Percentiles rank a stretch among this genome's conserved stretches.
These are phyloP conservation scores for Termitomyces heimii DNA, from an alignment of 768 basidiomycete genomes.

Conservation along the genomic window DNA sequence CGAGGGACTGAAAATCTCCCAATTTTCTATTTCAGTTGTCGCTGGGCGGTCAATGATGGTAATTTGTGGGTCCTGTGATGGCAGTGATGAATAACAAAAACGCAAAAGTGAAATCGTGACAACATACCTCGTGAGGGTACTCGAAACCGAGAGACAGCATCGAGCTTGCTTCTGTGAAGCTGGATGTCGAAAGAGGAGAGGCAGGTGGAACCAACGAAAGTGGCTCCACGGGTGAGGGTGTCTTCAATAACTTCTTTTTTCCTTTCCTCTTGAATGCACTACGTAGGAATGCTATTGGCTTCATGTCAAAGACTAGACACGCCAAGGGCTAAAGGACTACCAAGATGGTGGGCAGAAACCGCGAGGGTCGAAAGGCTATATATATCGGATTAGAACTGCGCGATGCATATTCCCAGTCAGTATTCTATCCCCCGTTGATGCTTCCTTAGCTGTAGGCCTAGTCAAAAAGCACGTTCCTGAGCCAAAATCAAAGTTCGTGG, in stretches of 20 bases:
- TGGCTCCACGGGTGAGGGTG: neutral
- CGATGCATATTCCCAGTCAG: constrained; percentile 4
- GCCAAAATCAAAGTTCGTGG: constrained; percentile 7
- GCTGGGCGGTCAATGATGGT: neutral
- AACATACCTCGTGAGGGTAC: neutral
- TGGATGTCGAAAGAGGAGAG: constrained; percentile 1
- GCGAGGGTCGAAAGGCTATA: neutral
- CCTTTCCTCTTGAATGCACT: constrained; percentile 34
- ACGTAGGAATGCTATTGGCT: constrained; percentile 32
- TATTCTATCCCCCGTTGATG: constrained; percentile 18
- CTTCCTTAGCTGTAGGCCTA: constrained; percentile 15
- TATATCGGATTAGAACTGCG: neutral
- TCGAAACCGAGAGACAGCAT: constrained; percentile 4
- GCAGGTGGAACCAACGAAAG: neutral
- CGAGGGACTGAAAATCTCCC: neutral
- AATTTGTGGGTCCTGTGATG: neutral
- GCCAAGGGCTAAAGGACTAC: neutral
- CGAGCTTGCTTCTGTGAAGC: constrained; percentile 1
- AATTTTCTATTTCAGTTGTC: neutral
- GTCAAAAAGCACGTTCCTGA: constrained; percentile 28
- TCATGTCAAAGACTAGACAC: constrained; percentile 21
- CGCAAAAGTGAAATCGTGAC: neutral
- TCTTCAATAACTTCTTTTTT: constrained; percentile 18
- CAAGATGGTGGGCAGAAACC: neutral
- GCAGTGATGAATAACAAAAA: neutral